Evolutionary conservation across 257 asterid species (phyloP).

Genomic region (Fraxinus excelsior): DNA sequence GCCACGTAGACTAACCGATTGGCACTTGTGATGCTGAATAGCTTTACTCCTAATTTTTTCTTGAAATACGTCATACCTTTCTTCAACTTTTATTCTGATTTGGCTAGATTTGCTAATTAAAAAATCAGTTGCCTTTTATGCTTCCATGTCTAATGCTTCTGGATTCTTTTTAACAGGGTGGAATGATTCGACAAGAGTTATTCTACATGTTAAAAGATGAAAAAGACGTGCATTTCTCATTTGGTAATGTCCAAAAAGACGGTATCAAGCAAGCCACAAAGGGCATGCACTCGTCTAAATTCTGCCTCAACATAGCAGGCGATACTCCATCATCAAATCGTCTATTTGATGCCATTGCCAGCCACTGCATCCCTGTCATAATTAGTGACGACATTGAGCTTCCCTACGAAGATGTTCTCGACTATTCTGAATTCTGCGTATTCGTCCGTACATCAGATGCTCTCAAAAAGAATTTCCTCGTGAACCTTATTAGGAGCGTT

Average conservation of each 20-base stretch:
- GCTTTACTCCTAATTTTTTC: background rate
- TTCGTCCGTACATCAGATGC: constrained; percentile 60
- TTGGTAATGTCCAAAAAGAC: constrained; percentile 58
- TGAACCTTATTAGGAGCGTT: constrained; percentile 50
- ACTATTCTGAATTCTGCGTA: constrained; percentile 66
- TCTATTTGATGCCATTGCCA: constrained; percentile 75
- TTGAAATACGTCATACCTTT: background rate
- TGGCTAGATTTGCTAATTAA: background rate
- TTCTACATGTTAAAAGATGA: constrained; percentile 61
- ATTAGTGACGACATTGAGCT: constrained; percentile 79
- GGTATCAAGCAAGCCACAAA: constrained; percentile 56
- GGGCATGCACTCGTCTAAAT: constrained; percentile 72
- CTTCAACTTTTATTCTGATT: too few relatives aligned
- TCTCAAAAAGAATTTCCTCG: constrained; percentile 44
- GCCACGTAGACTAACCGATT: too few relatives aligned
- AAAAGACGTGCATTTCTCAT: constrained; percentile 70
- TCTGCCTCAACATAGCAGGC: constrained; percentile 85
- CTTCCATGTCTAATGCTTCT: background rate
- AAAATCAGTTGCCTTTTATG: background rate
- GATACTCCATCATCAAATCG: constrained; percentile 89
- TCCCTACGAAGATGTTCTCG: constrained; percentile 69
- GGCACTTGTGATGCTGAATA: too few relatives aligned
- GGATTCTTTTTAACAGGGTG: constrained; percentile 52
- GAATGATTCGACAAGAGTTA: constrained; percentile 60
- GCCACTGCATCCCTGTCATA: constrained; percentile 79